These are phyloP conservation scores for Leccinum brunneo-olivaceum DNA, from an alignment of 1,284 basidiomycete species.

Conservation along the genomic window DNA sequence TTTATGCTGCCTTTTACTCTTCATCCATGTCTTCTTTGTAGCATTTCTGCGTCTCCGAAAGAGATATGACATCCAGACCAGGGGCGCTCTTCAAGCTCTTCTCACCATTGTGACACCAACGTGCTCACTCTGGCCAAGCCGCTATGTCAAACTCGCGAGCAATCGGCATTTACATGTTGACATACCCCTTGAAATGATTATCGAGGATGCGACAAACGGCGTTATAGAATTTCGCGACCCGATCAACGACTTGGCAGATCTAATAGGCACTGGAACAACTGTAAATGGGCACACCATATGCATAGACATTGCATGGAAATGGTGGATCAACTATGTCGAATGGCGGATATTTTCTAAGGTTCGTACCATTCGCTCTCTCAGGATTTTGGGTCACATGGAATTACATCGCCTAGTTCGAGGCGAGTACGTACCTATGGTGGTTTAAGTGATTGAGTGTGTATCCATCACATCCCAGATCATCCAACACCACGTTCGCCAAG, in stretches of 20 bases:
- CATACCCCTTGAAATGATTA: conserved; percentile 25
- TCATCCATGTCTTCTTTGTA: conserved; percentile 4
- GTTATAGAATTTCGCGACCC: conserved; percentile 30
- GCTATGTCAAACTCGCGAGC: conserved; percentile 28
- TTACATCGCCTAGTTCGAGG: conserved; percentile 9
- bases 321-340: conserved; percentile 25
- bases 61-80: conserved; percentile 14
- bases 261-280: conserved; percentile 18
- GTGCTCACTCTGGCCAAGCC: conserved; percentile 32
- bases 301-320: conserved; percentile 23
- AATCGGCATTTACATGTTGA: conserved; percentile 8
- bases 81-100: conserved; percentile 28
- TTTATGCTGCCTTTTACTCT: conserved; percentile 7
- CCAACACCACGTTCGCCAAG: not conserved
- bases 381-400: conserved; percentile 1
- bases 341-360: conserved; percentile 26
- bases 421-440: conserved; percentile 20
- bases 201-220: conserved; percentile 23
- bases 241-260: conserved; percentile 21
- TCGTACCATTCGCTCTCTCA: conserved; percentile 8
- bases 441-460: not conserved
- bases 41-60: conserved; percentile 6
- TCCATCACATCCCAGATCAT: not conserved
- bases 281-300: conserved; percentile 18
- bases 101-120: conserved; percentile 30